Evolutionary conservation across 495 filamentous ascomycete species (phyloP).

Genomic region (Penicillium waksmanii): DNA sequence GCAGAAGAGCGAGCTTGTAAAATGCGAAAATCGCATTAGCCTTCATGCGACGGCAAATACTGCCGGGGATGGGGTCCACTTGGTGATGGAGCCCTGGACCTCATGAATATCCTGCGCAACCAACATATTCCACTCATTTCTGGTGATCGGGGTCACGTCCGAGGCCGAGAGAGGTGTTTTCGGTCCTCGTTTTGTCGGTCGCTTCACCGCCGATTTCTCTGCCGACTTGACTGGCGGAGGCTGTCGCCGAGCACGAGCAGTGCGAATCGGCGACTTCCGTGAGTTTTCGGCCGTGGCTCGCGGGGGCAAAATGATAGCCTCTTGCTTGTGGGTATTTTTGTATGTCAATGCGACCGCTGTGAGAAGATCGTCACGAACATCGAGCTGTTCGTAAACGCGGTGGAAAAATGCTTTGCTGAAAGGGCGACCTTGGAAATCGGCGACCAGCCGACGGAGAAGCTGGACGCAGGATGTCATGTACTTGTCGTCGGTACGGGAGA

Average conservation of each 20-base stretch:
- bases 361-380: slow-evolving; percentile 56
- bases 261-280: slow-evolving; percentile 29
- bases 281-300: slow-evolving; percentile 27
- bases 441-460: slow-evolving; percentile 65
- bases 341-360: slow-evolving; percentile 61
- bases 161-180: slow-evolving; percentile 51
- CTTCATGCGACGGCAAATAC: slow-evolving; percentile 40
- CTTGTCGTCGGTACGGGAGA: slow-evolving; percentile 34
- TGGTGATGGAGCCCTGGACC: slow-evolving; percentile 42
- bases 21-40: background rate
- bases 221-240: slow-evolving; percentile 21
- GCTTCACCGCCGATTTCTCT: slow-evolving; percentile 5
- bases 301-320: slow-evolving; percentile 46
- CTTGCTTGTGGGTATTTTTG: slow-evolving; percentile 55
- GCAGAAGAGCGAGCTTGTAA: background rate
- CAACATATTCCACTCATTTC: slow-evolving; percentile 53
- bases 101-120: slow-evolving; percentile 36
- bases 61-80: slow-evolving; percentile 49
- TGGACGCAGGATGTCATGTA: slow-evolving; percentile 53
- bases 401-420: slow-evolving; percentile 63
- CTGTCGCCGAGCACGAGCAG: slow-evolving; percentile 26
- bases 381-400: slow-evolving; percentile 64
- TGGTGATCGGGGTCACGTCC: slow-evolving; percentile 51
- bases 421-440: slow-evolving; percentile 58
- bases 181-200: slow-evolving; percentile 37